Percentiles rank a stretch among this genome's conserved stretches.
Evolutionary conservation across 306 rosid genomes (phyloP).

Genomic region (Astragalus glycyphyllos): DNA sequence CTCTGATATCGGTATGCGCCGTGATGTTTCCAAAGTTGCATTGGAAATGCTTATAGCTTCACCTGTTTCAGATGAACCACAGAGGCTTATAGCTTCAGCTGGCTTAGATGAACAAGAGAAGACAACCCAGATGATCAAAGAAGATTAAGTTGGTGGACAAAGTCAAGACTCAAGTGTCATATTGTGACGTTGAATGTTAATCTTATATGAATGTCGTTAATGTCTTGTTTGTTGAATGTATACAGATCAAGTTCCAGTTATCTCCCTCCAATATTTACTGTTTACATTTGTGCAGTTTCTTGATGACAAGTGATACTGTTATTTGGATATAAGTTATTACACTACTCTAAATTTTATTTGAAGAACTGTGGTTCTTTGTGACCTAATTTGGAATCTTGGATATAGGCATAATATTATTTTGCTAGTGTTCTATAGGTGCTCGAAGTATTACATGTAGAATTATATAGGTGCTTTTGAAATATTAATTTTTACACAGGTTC

Average conservation of each 20-base stretch:
- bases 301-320: neutral
- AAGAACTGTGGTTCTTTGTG: neutral
- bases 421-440: neutral
- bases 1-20: slow-evolving; percentile 76
- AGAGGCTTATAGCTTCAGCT: slow-evolving; percentile 15
- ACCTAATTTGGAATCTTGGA: neutral
- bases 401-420: neutral
- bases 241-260: no score
- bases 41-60: slow-evolving; percentile 64
- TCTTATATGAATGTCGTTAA: slow-evolving; percentile 9
- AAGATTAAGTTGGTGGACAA: slow-evolving; percentile 42
- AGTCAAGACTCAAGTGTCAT: neutral
- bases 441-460: neutral
- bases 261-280: no score
- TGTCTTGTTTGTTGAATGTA: neutral
- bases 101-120: slow-evolving; percentile 43
- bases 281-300: neutral
- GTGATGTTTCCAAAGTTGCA: slow-evolving; percentile 66
- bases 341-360: neutral
- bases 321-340: neutral
- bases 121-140: slow-evolving; percentile 40
- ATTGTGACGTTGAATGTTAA: neutral
- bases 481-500: no score
- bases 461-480: neutral
- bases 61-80: slow-evolving; percentile 38